Evolutionary conservation across 495 filamentous ascomycete species (phyloP), one percentile per base, ranked within the genome.

Genomic region (Daldinia grandis): DNA sequence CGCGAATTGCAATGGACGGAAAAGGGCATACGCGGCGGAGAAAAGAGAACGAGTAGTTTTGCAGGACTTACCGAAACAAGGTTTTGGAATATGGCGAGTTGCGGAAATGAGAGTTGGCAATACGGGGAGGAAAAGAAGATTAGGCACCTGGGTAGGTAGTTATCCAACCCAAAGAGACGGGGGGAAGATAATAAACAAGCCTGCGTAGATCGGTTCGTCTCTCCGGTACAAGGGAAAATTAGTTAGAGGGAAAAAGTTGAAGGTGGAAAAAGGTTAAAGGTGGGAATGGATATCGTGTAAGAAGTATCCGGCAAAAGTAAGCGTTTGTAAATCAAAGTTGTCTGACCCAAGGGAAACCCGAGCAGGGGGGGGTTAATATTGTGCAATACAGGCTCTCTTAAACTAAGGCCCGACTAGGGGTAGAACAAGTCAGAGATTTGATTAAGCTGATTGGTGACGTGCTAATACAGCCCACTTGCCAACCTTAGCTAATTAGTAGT

Each of bases 241-340:
- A 50, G n/a, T 37, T 49, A 15, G 33, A 33, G 37, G 53, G 49
- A 68, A 72, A 72, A 68, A 53, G 60, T 60, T 64, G 64, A 59
- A 31, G 35, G 19, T 56, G 64, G 53, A 51, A 68, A 65, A 73
- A 64, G 51, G 65, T 62, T 61, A 58, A 73, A 65, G 61, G 70
- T 56, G 61, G 65, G 51, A 68, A 54, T 37, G 47, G 64, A 64
- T 68, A 68, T 72, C 15, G 51, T 68, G 65, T 64, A 40, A 64
- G 60, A 68, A 61, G 28, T 57, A 68, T 62, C 70, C 70, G 70
- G 70, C 70, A 73, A 73, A 73, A 73, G 70, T 73, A 73, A 73
- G 70, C 70, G 61, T 73, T 73, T 73, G 56, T 68, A 40, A 73
- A 73, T 73, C 56, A 73, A 73, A 73, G 70, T 73, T 73, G 70